These are phyloP conservation scores for Fraxinus albicans DNA, from an alignment of 305 asterid species.

Conservation along the genomic window DNA sequence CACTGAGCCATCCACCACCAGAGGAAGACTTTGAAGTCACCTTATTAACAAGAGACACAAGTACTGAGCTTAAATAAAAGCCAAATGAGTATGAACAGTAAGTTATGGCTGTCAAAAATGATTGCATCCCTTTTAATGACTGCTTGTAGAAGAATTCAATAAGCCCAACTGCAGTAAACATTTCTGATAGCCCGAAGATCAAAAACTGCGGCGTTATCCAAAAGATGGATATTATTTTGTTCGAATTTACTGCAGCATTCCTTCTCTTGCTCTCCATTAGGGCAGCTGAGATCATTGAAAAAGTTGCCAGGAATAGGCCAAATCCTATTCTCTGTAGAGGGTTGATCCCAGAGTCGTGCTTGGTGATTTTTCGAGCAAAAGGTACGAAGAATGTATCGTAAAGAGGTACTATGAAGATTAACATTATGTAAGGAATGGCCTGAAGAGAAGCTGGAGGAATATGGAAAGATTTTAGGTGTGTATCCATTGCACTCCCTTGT, in stretches of 20 bases:
- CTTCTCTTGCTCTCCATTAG: conserved; percentile 65
- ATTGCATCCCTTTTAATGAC: conserved; percentile 59
- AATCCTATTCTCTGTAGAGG: conserved; percentile 71
- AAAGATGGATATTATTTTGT: conserved; percentile 44
- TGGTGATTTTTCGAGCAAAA: conserved; percentile 62
- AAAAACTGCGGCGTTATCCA: conserved; percentile 83
- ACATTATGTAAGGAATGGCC: conserved; percentile 84
- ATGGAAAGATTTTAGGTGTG: conserved; percentile 52
- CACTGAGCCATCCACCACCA: conserved; percentile 60
- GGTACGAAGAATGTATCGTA: conserved; percentile 81
- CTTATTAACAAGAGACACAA: conserved; percentile 68
- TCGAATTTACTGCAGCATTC: conserved; percentile 20
- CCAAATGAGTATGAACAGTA: conserved; percentile 81
- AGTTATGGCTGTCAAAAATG: conserved; percentile 66
- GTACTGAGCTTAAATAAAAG: conserved; percentile 62
- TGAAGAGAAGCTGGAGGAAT: conserved; percentile 97
- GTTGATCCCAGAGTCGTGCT: conserved; percentile 59
- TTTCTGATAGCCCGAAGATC: conserved; percentile 76
- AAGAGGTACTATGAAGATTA: conserved; percentile 73
- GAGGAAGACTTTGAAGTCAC: conserved; percentile 38
- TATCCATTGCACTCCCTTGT: conserved; percentile 81
- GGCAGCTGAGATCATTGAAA: conserved; percentile 91
- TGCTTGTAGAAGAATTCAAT: conserved; percentile 87
- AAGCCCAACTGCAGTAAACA: conserved; percentile 83
- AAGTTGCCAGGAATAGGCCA: conserved; percentile 73